phyloP scores from a whole-genome alignment of 441 rosid species.

The Aleurites moluccanus region DNA sequence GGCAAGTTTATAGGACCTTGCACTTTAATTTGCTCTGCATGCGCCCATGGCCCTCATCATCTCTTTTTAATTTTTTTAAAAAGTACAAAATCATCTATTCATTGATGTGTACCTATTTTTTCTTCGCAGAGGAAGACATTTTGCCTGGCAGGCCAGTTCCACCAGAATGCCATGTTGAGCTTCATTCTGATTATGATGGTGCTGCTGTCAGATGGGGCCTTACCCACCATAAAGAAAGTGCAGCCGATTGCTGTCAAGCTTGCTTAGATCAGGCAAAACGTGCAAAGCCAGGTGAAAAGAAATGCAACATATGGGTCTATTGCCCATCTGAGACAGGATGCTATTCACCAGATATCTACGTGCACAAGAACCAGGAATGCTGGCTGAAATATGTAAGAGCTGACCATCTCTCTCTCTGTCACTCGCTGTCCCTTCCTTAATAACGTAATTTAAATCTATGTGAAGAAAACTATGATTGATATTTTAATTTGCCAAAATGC shows the following conservation, averaged over 20 bases:
- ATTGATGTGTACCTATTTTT: background rate
- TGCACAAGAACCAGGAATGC: conserved; percentile 84
- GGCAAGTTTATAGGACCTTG: background rate
- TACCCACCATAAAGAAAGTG: conserved; percentile 90
- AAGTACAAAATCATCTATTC: background rate
- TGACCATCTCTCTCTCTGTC: background rate
- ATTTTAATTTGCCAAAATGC: conserved; percentile 34
- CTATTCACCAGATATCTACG: conserved; percentile 83
- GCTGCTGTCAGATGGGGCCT: conserved; percentile 98
- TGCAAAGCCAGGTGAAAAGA: conserved; percentile 74
- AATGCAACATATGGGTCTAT: conserved; percentile 95
- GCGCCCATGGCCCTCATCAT: background rate
- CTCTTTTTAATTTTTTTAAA: background rate
- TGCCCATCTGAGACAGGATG: conserved; percentile 89
- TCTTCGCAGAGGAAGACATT: conserved; percentile 58
- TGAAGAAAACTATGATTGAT: background rate
- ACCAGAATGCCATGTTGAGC: conserved; percentile 71
- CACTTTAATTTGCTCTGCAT: conserved; percentile 3
- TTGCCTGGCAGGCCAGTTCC: conserved; percentile 88
- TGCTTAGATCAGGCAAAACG: conserved; percentile 84
- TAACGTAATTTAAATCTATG: conserved; percentile 4
- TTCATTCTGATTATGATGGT: conserved; percentile 91
- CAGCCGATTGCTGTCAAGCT: conserved; percentile 97
- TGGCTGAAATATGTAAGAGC: conserved; percentile 94
- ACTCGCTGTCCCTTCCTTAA: background rate